A percentile compares a stretch with the other conserved stretches of the same genome.
These are phyloP conservation scores for Naumovozyma castellii DNA, from an alignment of 805 yeast species.

Conservation along the genomic window DNA sequence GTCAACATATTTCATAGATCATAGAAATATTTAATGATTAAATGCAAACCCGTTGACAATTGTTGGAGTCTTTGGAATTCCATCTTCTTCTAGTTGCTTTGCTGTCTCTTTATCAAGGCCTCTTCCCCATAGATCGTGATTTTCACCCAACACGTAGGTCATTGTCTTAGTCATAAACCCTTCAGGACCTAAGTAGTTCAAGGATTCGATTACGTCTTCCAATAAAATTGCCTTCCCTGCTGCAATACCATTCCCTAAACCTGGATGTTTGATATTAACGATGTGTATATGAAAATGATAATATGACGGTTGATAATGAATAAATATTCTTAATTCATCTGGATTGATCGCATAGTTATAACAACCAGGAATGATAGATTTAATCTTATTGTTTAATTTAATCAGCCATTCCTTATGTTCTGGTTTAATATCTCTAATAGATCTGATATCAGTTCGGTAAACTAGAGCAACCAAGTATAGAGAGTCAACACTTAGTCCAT, in stretches of 20 bases:
- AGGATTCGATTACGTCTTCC: slow-evolving; percentile 72
- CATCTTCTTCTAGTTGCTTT: slow-evolving; percentile 21
- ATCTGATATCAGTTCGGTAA: slow-evolving; percentile 54
- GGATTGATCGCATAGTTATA: slow-evolving; percentile 36
- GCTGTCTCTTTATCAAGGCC: slow-evolving; percentile 25
- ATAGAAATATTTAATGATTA: not conserved
- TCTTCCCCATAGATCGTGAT: slow-evolving; percentile 61
- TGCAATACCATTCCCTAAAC: slow-evolving; percentile 58
- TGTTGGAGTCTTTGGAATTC: slow-evolving; percentile 19
- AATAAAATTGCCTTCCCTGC: slow-evolving; percentile 76
- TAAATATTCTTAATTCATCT: slow-evolving; percentile 62
- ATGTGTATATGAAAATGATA: slow-evolving; percentile 93
- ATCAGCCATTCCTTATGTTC: slow-evolving; percentile 52
- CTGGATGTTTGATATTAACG: slow-evolving; percentile 62
- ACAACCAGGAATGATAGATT: slow-evolving; percentile 36
- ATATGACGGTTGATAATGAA: slow-evolving; percentile 94
- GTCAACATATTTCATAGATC: no score
- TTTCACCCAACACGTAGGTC: slow-evolving; percentile 64
- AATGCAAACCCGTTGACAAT: slow-evolving; percentile 5
- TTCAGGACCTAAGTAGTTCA: slow-evolving; percentile 41
- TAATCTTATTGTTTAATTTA: slow-evolving; percentile 37
- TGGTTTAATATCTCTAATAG: slow-evolving; percentile 63
- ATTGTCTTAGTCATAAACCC: slow-evolving; percentile 54
- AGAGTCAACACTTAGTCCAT: slow-evolving; percentile 55
- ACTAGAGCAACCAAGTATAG: slow-evolving; percentile 74